Base-by-base conservation (phyloP, 2,329 filamentous ascomycete species). In the Lasiodiplodia sp. region DNA sequence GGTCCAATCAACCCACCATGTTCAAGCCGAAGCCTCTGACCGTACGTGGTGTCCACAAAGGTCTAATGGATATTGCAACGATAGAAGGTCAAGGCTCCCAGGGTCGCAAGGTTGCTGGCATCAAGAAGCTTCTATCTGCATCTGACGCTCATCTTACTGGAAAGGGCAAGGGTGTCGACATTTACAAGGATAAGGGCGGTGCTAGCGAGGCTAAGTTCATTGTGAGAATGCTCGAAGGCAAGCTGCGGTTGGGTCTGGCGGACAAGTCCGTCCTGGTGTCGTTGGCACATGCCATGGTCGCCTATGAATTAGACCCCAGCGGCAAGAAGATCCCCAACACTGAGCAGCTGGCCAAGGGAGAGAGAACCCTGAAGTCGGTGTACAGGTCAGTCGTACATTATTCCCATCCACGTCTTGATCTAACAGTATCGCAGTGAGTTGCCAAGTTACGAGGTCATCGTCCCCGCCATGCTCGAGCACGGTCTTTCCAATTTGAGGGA, bases 1-100 rank as follows among this genome's bases (percentile, higher is more conserved):
- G 95, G 79, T 93, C 92, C 16, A 98, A 94, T 56, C 96, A 99
- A 77, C 93, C 93, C 12, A 98, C 96, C 25, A 97, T 99, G 94
- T 97, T 98, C 85, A 97, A 97, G 79, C 96, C 94, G 2, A 97
- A 97, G 80, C 86, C 94, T 34, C 83, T 99, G 73, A 97, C 94
- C 0, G 87, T 99, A 1, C 88, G 87, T 68, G 93, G 91, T 34
- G 94, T 99, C 2, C 94, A 96, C 75, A 91, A 96, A 76, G 92
- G 93, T 1, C 81, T 99, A 44, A 92, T 98, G 85, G 88, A 86
- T 40, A 96, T 99, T 77, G 96, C 96, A 7, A 97, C 92, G 21
- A 87, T 93, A 16, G 87, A 92, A 72, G 96, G 96, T 11, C 92
- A 92, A 76, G 95, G 95, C 53, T 91, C 94, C 0, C 96, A 98